Evolutionary conservation across 2,329 filamentous ascomycete genomes (phyloP), one percentile per base, ranked within the genome.

Genomic region (Mycosphaerella sp.): DNA sequence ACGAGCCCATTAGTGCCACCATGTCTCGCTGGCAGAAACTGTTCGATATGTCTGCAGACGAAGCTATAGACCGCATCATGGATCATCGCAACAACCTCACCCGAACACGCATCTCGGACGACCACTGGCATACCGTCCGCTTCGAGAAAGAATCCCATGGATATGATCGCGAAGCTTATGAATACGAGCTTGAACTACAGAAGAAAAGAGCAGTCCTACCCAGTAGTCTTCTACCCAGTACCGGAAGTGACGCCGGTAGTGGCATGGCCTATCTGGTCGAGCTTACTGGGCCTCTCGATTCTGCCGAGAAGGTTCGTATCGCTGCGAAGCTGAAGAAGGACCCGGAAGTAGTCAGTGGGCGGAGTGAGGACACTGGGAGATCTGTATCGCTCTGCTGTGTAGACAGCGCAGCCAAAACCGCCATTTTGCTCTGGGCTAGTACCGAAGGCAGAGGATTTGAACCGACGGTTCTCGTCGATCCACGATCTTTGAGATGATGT

Each of bases 151-250:
- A 69, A 55, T 56, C 57, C 1, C 44, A 62, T 18, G 70, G 69
- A 12, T 69, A 68, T 50, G 68, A 70, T 41, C 66, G 66, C 10
- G 69, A 71, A 50, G 64, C 67, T 1, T 73, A 71, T 52, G 70
- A 73, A 56, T 67, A 71, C 39, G 64, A 63, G 21, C 55, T 69
- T 2, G 58, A 61, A 10, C 47, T 69, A 8, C 59, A 62, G 28
- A 58, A 63, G 41, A 56, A 64, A 58, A 53, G 52, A 52, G 41
- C 65, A 50, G 45, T 61, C 41, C 32, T 64, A 47, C 13, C 56
- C 28, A 21, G 60, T 59, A 21, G 60, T 59, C 7, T 52, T 2
- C 3, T 56, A 7, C 59, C 63, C 1, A 53, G 55, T 6, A 51
- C 54, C 13, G 55, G 54, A 6, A 49, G 49, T 4, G 55, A 55